Percentiles rank a stretch among this genome's conserved stretches.
Conservation (phyloP, 306 rosid genomes). For the Quercus glauca region DNA sequence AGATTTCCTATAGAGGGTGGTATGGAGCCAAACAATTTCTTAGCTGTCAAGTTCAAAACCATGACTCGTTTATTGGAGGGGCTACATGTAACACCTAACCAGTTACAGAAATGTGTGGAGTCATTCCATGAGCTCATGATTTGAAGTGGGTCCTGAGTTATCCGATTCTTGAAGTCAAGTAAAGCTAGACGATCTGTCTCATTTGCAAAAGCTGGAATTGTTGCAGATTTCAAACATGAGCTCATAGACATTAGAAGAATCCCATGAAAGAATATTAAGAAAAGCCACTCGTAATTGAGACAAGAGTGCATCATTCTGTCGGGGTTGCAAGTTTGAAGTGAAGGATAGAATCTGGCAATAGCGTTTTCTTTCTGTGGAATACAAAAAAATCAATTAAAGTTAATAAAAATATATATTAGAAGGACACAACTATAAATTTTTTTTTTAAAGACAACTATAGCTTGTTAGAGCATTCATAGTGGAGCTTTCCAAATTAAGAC, state of each 20-base stretch:
- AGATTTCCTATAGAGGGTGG: constrained; percentile 41
- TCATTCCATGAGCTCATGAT: constrained; percentile 43
- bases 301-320: background rate
- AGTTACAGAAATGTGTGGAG: constrained; percentile 28
- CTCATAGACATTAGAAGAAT: constrained; percentile 15
- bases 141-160: constrained; percentile 30
- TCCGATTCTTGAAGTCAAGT: constrained; percentile 28
- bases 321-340: too few relatives aligned
- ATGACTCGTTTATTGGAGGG: constrained; percentile 13
- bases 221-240: background rate
- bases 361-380: too few relatives aligned
- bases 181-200: constrained; percentile 31
- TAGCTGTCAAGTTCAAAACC: constrained; percentile 15
- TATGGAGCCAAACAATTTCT: constrained; percentile 16
- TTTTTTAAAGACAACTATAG: too few relatives aligned
- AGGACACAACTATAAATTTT: too few relatives aligned
- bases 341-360: too few relatives aligned
- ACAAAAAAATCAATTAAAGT: too few relatives aligned
- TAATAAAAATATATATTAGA: too few relatives aligned
- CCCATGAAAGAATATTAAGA: background rate
- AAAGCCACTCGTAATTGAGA: background rate
- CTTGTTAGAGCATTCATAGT: too few relatives aligned
- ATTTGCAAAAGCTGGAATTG: background rate
- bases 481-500: too few relatives aligned
- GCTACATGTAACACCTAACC: constrained; percentile 39